Conservation (phyloP, 2,329 filamentous ascomycete genomes). For the Sporothrix protearum region DNA sequence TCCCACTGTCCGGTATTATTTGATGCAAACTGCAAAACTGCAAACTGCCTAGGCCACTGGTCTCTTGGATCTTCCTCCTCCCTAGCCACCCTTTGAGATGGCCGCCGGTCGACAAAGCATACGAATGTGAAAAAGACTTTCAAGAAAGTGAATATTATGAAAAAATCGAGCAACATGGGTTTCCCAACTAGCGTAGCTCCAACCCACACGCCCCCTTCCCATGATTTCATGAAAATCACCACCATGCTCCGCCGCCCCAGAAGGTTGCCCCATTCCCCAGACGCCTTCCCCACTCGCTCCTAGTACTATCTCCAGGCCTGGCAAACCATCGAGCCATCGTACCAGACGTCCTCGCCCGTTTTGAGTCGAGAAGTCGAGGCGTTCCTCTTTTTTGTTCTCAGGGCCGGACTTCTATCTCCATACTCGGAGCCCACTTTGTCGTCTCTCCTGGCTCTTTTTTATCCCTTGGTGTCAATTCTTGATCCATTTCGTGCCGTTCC, state of each 20-base stretch:
- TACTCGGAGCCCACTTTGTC: neutral
- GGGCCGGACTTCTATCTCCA: constrained; percentile 18
- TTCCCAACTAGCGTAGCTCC: constrained; percentile 8
- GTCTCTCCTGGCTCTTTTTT: neutral
- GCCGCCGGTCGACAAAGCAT: neutral
- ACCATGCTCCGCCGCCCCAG: neutral
- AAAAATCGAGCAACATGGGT: too few species aligned
- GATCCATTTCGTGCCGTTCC: neutral
- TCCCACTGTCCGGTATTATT: neutral
- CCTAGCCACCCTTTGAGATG: neutral
- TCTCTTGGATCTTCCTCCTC: neutral
- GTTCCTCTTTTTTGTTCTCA: constrained; percentile 12
- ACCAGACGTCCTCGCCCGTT: neutral
- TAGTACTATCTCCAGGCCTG: neutral
- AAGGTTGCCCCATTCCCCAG: neutral
- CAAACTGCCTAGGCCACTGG: neutral
- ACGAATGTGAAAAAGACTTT: neutral
- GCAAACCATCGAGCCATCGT: neutral
- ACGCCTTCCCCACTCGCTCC: neutral
- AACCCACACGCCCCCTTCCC: constrained; percentile 1
- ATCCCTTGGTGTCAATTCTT: neutral
- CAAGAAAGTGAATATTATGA: neutral
- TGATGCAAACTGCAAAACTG: too few species aligned
- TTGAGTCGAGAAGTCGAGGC: neutral
- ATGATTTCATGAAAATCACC: constrained; percentile 12